Evolutionary conservation across 441 rosid species (phyloP).

Genomic region (Adansonia grandidieri): DNA sequence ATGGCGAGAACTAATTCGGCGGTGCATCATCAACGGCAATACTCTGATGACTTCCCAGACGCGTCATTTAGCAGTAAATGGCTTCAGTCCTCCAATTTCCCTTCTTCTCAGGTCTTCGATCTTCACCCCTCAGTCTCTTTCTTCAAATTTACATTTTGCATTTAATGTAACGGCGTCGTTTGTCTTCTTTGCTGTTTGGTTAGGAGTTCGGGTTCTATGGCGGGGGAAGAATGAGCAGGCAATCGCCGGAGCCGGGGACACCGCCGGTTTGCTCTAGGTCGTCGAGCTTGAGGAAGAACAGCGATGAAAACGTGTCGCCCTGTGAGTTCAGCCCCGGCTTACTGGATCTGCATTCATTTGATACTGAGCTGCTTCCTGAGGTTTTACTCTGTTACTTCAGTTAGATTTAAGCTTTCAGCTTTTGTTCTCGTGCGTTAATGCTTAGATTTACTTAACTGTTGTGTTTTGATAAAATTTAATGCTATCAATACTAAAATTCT

Average conservation of each 20-base stretch:
- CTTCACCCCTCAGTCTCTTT: background rate
- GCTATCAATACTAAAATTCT: background rate
- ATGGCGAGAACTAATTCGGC: slow-evolving; percentile 44
- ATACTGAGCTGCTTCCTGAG: slow-evolving; percentile 63
- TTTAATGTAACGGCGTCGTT: background rate
- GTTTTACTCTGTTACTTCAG: slow-evolving; percentile 29
- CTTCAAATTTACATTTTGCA: background rate
- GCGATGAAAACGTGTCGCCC: slow-evolving; percentile 42
- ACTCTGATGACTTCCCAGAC: slow-evolving; percentile 55
- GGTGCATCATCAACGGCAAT: slow-evolving; percentile 59
- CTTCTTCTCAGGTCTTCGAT: slow-evolving; percentile 34
- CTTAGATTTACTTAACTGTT: background rate
- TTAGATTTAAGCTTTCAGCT: background rate
- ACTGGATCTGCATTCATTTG: slow-evolving; percentile 69
- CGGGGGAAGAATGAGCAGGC: slow-evolving; percentile 43
- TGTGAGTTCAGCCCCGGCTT: slow-evolving; percentile 58
- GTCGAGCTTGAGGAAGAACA: slow-evolving; percentile 57
- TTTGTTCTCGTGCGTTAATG: background rate
- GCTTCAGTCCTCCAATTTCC: slow-evolving; percentile 38
- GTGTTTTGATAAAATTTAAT: background rate
- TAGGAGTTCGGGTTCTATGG: slow-evolving; percentile 43
- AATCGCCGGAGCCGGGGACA: slow-evolving; percentile 40
- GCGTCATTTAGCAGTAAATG: slow-evolving; percentile 37
- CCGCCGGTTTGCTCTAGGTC: slow-evolving; percentile 46
- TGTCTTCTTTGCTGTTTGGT: background rate